A percentile compares a stretch with the other conserved stretches of the same genome.
These are phyloP conservation scores for Rhizophlyctis rosea DNA, from an alignment of 192 early-diverging fungal species.

Conservation along the genomic window DNA sequence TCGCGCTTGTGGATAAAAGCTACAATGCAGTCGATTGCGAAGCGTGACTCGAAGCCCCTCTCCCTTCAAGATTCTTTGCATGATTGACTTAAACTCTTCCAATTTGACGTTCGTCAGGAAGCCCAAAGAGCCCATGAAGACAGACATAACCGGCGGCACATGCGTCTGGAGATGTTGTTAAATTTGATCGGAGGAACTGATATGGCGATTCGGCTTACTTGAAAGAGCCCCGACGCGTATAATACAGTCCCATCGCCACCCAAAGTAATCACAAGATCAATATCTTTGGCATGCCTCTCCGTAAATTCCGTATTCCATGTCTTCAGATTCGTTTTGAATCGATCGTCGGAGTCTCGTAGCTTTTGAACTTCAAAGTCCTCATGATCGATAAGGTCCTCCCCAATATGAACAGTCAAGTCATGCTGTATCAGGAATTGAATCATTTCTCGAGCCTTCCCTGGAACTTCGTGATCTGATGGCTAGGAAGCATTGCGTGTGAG, in stretches of 20 bases:
- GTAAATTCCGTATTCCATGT: slow-evolving; percentile 76
- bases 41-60: slow-evolving; percentile 77
- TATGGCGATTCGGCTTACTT: neutral
- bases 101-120: slow-evolving; percentile 90
- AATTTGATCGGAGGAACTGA: too few species aligned
- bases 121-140: slow-evolving; percentile 92
- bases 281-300: slow-evolving; percentile 57
- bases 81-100: slow-evolving; percentile 50
- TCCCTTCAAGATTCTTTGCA: slow-evolving; percentile 51
- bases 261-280: slow-evolving; percentile 90
- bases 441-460: neutral
- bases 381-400: neutral
- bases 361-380: neutral
- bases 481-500: slow-evolving; percentile 2
- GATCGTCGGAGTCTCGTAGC: neutral
- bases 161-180: slow-evolving; percentile 65
- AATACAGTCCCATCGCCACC: slow-evolving; percentile 96
- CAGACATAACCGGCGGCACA: slow-evolving; percentile 91
- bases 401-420: neutral
- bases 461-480: neutral
- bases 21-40: slow-evolving; percentile 85
- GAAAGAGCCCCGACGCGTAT: slow-evolving; percentile 58
- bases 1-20: slow-evolving; percentile 58
- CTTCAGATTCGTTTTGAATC: neutral
- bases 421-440: neutral